Conservation (phyloP, 306 rosid species). For the Psophocarpus tetragonolobus region DNA sequence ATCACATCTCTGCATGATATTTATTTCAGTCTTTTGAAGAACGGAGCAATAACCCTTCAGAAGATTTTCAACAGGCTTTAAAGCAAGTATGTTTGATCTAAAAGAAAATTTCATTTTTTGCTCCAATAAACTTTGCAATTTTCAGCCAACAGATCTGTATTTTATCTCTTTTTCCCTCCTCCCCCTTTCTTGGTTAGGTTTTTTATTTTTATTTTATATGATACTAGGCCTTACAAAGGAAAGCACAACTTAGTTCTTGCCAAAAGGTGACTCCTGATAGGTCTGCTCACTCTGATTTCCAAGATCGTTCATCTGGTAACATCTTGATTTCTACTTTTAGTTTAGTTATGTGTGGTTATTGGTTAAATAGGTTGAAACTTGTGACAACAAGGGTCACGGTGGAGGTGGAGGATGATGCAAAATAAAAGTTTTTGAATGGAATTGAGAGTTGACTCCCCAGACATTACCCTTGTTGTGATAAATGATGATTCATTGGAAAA, state of each 20-base stretch:
- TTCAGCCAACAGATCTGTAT: slow-evolving; percentile 20
- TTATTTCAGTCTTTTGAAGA: slow-evolving; percentile 58
- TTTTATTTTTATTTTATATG: slow-evolving; percentile 20
- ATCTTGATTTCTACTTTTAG: slow-evolving; percentile 24
- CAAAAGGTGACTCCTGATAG: slow-evolving; percentile 34
- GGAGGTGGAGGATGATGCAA: background rate
- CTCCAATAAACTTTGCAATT: slow-evolving; percentile 15
- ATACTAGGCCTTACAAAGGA: slow-evolving; percentile 54
- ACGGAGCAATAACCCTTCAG: slow-evolving; percentile 56
- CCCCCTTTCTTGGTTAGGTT: background rate
- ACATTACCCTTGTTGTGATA: background rate
- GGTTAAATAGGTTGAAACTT: background rate
- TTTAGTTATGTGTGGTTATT: slow-evolving; percentile 13
- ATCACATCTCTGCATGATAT: slow-evolving; percentile 19
- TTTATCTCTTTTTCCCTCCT: background rate
- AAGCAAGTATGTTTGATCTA: slow-evolving; percentile 46
- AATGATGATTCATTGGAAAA: background rate
- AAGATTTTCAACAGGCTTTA: slow-evolving; percentile 67
- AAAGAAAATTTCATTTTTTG: slow-evolving; percentile 13
- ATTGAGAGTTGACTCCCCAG: background rate
- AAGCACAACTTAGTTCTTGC: slow-evolving; percentile 43
- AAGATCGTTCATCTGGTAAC: slow-evolving; percentile 54
- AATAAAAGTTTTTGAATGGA: background rate
- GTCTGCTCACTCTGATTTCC: slow-evolving; percentile 39
- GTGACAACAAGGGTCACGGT: background rate